phyloP scores from a whole-genome alignment of 495 filamentous ascomycete genomes.

The Darksidea phi region DNA sequence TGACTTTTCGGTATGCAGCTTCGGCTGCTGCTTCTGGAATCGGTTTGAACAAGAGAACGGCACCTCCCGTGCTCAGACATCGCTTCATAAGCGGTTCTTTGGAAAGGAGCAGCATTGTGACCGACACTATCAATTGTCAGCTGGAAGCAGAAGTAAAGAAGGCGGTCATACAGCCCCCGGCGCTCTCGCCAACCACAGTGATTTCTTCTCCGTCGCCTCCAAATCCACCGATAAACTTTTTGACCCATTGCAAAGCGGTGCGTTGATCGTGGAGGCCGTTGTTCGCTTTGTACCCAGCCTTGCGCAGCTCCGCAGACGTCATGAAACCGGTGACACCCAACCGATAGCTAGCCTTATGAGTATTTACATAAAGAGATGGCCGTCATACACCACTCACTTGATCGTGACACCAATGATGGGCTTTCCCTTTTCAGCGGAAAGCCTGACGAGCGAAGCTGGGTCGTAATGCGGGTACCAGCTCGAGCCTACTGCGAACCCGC shows the following conservation, averaged over 20 bases:
- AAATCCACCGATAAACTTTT: constrained; percentile 64
- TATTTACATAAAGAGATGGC: not conserved
- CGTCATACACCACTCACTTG: constrained; percentile 17
- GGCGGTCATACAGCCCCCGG: constrained; percentile 52
- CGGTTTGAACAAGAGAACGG: constrained; percentile 41
- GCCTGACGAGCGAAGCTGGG: constrained; percentile 33
- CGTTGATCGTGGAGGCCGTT: constrained; percentile 64
- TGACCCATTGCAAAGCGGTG: constrained; percentile 70
- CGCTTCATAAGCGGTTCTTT: constrained; percentile 48
- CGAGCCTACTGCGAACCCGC: constrained; percentile 43
- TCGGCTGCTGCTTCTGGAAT: constrained; percentile 44
- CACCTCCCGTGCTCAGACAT: constrained; percentile 46
- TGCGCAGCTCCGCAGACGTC: constrained; percentile 33
- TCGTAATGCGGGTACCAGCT: constrained; percentile 49
- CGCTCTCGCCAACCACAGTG: constrained; percentile 67
- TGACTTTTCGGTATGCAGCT: constrained; percentile 41
- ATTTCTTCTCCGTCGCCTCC: constrained; percentile 65
- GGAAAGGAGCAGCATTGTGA: constrained; percentile 45
- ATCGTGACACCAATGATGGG: constrained; percentile 34
- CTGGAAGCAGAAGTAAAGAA: not conserved
- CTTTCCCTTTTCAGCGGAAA: constrained; percentile 28
- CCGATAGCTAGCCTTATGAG: constrained; percentile 19
- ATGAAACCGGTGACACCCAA: constrained; percentile 32
- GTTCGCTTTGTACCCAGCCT: constrained; percentile 37
- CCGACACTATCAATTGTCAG: constrained; percentile 36